Evolutionary conservation across 176 grass and related monocot species (phyloP), one percentile per base, ranked within the genome.

Genomic region (Elaeis guineensis): DNA sequence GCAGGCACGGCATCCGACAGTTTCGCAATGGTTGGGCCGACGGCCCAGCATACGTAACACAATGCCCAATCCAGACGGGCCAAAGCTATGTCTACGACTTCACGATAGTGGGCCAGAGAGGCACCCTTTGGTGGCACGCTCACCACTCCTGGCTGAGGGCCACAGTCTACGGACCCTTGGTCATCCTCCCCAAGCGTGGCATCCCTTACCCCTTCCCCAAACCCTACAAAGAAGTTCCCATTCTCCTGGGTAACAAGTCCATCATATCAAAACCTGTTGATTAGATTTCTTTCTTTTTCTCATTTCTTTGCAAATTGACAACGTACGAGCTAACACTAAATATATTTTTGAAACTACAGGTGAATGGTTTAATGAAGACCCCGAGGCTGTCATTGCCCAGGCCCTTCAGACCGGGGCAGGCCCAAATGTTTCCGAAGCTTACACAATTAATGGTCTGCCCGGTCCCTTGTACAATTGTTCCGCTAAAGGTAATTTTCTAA

Each of bases 291-390:
- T 21, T 67, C 29, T 3, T 23, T 54, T 69, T 21, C 8, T 30
- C 21, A 12, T 44, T 44, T 3, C 3, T 19, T 29, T 0, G 21
- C 17, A n/a, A 54, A 14, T 39, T 49, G 3, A 26, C 16, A 0
- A 35, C 8, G 8, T 9, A 35, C 32, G 15, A 23, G 28, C 17
- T 23, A 23, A 23, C 23, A 23, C 2, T 23, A 2, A 23, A 23
- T 23, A 23, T 23, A 23, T 23, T 23, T 20, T 57, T 18, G 49
- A 66, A 50, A 58, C 67, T 8, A 22, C 44, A 77, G 65, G 74
- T 52, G 84, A 93, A 73, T 93, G 89, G 89, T 93, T 64, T 61
- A 55, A 67, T n/a, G 66, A 60, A 35, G 89, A 88, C 63, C 63
- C 89, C 3, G 89, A 93, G 74, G 71, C 75, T 0, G 80, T 84